Conservation (phyloP, 768 basidiomycete genomes). For the Ephemerocybe angulata region DNA sequence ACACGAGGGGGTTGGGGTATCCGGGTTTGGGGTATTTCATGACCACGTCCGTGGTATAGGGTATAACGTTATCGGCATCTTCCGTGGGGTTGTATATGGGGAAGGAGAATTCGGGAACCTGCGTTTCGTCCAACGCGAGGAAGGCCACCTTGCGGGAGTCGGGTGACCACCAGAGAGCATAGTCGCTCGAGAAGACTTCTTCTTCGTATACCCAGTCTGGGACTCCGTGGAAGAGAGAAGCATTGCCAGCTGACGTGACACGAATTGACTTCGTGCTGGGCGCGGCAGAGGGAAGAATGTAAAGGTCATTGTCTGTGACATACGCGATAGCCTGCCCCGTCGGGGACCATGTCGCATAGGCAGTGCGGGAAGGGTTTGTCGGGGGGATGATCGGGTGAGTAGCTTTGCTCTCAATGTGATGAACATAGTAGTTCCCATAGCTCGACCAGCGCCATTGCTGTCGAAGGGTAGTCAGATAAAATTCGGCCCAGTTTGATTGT, state of each 20-base stretch:
- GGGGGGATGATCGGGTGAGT: conserved; percentile 74
- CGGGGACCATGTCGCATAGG: conserved; percentile 88
- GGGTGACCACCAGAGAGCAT: conserved; percentile 90
- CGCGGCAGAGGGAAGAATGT: conserved; percentile 67
- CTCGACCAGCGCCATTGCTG: conserved; percentile 95
- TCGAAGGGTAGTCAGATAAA: not conserved
- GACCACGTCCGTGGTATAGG: conserved; percentile 72
- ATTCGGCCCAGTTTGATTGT: not conserved
- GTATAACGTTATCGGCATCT: conserved; percentile 64
- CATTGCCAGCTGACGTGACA: conserved; percentile 77
- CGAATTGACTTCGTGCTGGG: conserved; percentile 52
- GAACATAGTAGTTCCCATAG: conserved; percentile 91
- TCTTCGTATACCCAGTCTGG: conserved; percentile 99
- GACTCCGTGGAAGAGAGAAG: conserved; percentile 88
- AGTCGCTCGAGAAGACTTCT: conserved; percentile 73
- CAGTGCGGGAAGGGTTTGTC: conserved; percentile 62
- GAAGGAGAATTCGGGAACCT: conserved; percentile 81
- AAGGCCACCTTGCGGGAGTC: conserved; percentile 74
- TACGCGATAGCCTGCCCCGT: conserved; percentile 81
- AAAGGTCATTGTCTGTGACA: conserved; percentile 86
- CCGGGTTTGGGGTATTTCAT: conserved; percentile 88
- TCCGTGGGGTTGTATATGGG: conserved; percentile 89
- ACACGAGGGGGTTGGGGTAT: conserved; percentile 83
- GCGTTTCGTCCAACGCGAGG: conserved; percentile 83
- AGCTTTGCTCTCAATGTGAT: conserved; percentile 62